Evolutionary conservation across 768 basidiomycete genomes (phyloP), one percentile per base, ranked within the genome.

Genomic region (Suillus luteus): DNA sequence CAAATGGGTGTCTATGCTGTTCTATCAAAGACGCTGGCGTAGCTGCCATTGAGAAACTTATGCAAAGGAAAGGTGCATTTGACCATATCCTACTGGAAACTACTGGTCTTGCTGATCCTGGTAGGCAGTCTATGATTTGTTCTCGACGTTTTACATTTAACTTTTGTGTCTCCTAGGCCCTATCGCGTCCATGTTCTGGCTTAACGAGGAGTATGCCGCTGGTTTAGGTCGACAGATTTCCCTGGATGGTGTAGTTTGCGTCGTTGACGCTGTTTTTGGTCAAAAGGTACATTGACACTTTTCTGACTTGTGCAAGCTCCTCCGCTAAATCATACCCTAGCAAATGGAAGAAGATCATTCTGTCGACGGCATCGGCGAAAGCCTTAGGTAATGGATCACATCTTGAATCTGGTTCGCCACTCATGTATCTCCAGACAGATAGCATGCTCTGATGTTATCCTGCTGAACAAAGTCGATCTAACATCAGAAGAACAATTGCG

Each of bases 1-100:
- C 95, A 0, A 96, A 99, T 74, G 97, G 97, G 19, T 99, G 97
- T 75, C 75, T 99, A n/a, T 99, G 97, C 76, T 99, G 97, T 74
- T 96, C 95, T 64, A 93, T 98, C 78, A 96, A 97, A 70, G 96
- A 99, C 73, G 82, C 88, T 12, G 97, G 97, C 2, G 84, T 92
- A 0, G 92, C 95, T 24, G 95, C 97, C 8, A 97, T 99, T 60
- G 94, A 97, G 75, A 92, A 92, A 70, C 80, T 98, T 62, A 93
- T 95, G 91, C 79, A 84, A 68, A 84, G 86, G 61, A 93, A 91
- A 71, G 95, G 94, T 31, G 85, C 86, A 1, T 96, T 99, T 72
- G 97, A 99, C 76, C 91, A 98, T 75, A 97, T 99, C 66, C 79
- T 99, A 49, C 82, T 99, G 17, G 97, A 99, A 77, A 92, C 96